phyloP scores from a whole-genome alignment of 2,329 filamentous ascomycete species.

The Sodiomyces alkalinus region DNA sequence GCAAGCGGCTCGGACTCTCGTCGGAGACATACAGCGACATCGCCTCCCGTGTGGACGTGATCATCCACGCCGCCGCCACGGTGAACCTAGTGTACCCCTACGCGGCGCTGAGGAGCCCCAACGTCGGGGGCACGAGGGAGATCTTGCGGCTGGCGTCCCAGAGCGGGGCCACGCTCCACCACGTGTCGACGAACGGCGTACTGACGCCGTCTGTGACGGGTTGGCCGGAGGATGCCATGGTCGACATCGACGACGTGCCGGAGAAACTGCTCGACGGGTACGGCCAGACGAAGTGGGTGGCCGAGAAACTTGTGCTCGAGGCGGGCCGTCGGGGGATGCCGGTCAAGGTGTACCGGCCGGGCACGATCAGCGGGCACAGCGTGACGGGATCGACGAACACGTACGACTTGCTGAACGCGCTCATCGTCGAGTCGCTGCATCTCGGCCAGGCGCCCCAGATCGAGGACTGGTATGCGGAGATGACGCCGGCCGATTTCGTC shows the following conservation, averaged over 20 bases:
- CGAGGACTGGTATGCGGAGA: slow-evolving; percentile 63
- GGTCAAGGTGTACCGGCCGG: slow-evolving; percentile 55
- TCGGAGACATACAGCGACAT: slow-evolving; percentile 50
- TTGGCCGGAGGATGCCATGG: slow-evolving; percentile 55
- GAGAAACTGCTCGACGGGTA: slow-evolving; percentile 58
- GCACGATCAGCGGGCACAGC: slow-evolving; percentile 69
- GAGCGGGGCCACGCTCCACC: slow-evolving; percentile 57
- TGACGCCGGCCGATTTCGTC: slow-evolving; percentile 75
- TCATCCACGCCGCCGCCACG: slow-evolving; percentile 63
- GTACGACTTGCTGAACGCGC: slow-evolving; percentile 61
- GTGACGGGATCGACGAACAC: slow-evolving; percentile 60
- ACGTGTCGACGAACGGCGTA: slow-evolving; percentile 69
- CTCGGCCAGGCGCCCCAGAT: slow-evolving; percentile 57
- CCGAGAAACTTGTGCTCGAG: slow-evolving; percentile 58
- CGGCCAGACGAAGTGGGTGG: slow-evolving; percentile 70
- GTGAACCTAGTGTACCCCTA: slow-evolving; percentile 76
- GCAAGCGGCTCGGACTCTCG: slow-evolving; percentile 52
- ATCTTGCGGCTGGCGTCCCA: slow-evolving; percentile 55
- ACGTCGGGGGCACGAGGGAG: slow-evolving; percentile 66
- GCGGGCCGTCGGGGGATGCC: slow-evolving; percentile 54
- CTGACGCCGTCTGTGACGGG: slow-evolving; percentile 54
- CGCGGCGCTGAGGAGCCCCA: slow-evolving; percentile 56
- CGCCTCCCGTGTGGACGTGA: slow-evolving; percentile 50
- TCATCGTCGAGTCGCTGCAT: slow-evolving; percentile 63
- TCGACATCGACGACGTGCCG: slow-evolving; percentile 53